Evolutionary conservation across 164 flowering plant species (phyloP), one percentile per base, ranked within the genome.

Genomic region (Saururus chinensis): DNA sequence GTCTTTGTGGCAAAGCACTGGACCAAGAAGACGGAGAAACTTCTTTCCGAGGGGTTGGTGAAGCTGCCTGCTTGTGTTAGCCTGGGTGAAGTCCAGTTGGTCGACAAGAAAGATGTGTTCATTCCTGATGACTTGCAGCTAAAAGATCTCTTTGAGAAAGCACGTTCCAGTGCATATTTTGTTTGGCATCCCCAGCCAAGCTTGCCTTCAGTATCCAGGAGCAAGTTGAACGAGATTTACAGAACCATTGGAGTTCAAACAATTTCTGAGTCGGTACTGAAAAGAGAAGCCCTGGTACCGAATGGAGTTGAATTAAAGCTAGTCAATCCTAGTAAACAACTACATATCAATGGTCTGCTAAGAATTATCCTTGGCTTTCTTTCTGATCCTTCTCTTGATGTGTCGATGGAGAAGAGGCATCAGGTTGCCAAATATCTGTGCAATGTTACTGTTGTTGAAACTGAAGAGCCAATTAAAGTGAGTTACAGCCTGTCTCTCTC

Each of bases 111-210:
- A 26, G 84, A 84, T 65, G 81, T 79, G 40, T 84, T 85, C 60
- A 68, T 85, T 41, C 80, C 81, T 4, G 89, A 87, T 71, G 91
- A 87, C 60, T 77, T 87, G 49, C 77, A 57, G 14, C 66, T 87
- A 70, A 80, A 82, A 71, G 80, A 77, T 66, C 72, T 80, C 17
- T 76, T 85, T 56, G 70, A 66, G 19, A 51, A 67, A 56, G 62
- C 73, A 52, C 77, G 78, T 37, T 14, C 74, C 9, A 68, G 56
- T 8, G 76, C 86, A 0, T 14, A 84, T 20, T 83, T 83, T 51
- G 81, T 81, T 17, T 87, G 95, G 95, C 76, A 70, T 70, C 88
- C 95, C 48, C 74, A 63, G 60, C 71, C 66, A 22, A 77, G 74
- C 65, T 56, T 60, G 57, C 73, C 73, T 51, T 60, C 71, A 19